Percentiles rank a stretch among this genome's conserved stretches.
Conservation (phyloP, 2,329 filamentous ascomycete species). For the Diplocarpon mali region DNA sequence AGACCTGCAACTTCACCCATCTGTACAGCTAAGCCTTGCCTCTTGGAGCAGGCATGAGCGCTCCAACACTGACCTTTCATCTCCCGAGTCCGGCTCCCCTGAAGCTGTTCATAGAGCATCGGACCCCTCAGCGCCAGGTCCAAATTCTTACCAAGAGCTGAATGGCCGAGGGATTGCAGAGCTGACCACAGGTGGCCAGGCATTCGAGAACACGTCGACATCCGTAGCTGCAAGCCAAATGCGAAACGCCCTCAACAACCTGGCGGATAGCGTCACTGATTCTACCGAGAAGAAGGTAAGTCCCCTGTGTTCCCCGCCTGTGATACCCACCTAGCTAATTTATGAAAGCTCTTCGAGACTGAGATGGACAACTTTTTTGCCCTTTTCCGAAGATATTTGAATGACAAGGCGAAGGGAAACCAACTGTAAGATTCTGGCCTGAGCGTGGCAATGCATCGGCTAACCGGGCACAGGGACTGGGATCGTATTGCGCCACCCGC, state of each 20-base stretch:
- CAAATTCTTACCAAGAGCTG: slow-evolving; percentile 7
- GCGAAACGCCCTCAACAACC: slow-evolving; percentile 91
- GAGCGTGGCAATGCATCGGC: slow-evolving; percentile 12
- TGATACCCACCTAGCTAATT: slow-evolving; percentile 9
- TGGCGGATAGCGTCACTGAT: slow-evolving; percentile 82
- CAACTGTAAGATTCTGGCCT: slow-evolving; percentile 47
- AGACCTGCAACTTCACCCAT: background rate
- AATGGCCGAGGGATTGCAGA: slow-evolving; percentile 15
- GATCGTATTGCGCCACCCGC: slow-evolving; percentile 92
- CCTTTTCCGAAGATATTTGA: slow-evolving; percentile 94
- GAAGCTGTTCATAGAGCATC: background rate
- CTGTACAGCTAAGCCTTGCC: background rate
- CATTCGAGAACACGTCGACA: slow-evolving; percentile 98
- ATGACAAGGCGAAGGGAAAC: slow-evolving; percentile 98
- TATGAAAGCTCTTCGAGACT: slow-evolving; percentile 73
- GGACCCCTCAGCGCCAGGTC: slow-evolving; percentile 1
- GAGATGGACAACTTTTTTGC: slow-evolving; percentile 99
- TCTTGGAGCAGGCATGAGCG: background rate
- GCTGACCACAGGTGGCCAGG: slow-evolving; percentile 46
- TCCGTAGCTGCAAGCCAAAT: slow-evolving; percentile 97
- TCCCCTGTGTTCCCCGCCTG: background rate
- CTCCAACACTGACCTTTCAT: background rate
- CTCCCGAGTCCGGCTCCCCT: background rate
- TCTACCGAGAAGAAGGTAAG: slow-evolving; percentile 71
- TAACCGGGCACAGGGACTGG: slow-evolving; percentile 59